These are phyloP conservation scores for Diaporthe vaccinii DNA, from an alignment of 2,329 filamentous ascomycete genomes.

Conservation along the genomic window DNA sequence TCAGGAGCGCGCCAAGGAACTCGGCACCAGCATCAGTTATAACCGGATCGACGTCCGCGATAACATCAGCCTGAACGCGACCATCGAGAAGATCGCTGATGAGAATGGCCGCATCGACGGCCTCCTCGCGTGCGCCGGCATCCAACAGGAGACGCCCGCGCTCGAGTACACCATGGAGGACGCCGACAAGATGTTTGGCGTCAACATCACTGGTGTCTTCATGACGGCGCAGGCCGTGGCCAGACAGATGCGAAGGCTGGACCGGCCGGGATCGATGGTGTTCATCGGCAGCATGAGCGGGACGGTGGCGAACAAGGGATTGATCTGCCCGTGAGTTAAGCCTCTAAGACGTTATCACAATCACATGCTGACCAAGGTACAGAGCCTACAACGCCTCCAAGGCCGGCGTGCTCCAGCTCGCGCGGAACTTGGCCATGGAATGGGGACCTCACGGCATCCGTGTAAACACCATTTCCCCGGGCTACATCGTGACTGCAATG, in stretches of 20 bases:
- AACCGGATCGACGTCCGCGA: constrained; percentile 85
- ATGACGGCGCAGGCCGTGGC: constrained; percentile 92
- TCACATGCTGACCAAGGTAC: neutral
- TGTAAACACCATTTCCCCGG: constrained; percentile 85
- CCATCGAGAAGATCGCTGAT: constrained; percentile 77
- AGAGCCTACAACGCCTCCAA: constrained; percentile 84
- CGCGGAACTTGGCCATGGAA: constrained; percentile 77
- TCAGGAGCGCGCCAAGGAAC: constrained; percentile 73
- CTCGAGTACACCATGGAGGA: constrained; percentile 84
- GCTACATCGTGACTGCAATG: constrained; percentile 88
- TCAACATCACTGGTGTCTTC: constrained; percentile 89
- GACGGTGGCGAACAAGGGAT: constrained; percentile 73
- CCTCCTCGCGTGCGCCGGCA: constrained; percentile 77
- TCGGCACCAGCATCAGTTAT: constrained; percentile 80
- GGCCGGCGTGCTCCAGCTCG: constrained; percentile 79
- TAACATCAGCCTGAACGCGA: constrained; percentile 73
- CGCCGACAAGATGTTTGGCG: constrained; percentile 82
- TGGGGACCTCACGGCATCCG: constrained; percentile 81
- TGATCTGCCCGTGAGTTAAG: constrained; percentile 70
- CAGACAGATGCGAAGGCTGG: constrained; percentile 75
- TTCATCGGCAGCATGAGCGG: constrained; percentile 81
- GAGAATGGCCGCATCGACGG: constrained; percentile 82
- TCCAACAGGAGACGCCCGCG: constrained; percentile 87
- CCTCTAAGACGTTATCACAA: neutral
- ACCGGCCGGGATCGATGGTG: constrained; percentile 72